A percentile compares a stretch with the other conserved stretches of the same genome.
Conservation (phyloP, 2,329 filamentous ascomycete genomes). For the Colletotrichum caudatum region DNA sequence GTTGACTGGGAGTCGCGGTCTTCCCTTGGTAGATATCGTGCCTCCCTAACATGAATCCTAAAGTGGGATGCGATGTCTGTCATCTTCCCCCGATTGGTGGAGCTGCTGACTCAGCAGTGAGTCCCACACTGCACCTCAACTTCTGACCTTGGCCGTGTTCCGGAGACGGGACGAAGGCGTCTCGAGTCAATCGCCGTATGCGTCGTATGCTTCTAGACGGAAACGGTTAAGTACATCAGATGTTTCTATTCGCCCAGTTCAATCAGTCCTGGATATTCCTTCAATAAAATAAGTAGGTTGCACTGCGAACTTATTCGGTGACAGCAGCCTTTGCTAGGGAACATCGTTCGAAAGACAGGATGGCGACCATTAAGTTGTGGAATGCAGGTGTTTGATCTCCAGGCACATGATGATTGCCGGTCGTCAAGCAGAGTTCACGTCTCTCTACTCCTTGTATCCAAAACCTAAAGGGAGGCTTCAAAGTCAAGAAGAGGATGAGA, state of each 20-base stretch:
- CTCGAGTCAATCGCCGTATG: slow-evolving; percentile 11
- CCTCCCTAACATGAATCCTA: slow-evolving; percentile 23
- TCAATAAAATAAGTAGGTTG: background rate
- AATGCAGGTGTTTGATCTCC: background rate
- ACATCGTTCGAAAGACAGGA: background rate
- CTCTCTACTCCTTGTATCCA: background rate
- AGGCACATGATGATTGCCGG: background rate
- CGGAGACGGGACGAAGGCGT: slow-evolving; percentile 31
- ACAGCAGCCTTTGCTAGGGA: background rate
- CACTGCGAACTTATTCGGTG: background rate
- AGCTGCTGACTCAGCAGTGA: slow-evolving; percentile 26
- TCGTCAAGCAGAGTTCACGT: too few relatives aligned
- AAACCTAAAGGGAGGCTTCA: background rate
- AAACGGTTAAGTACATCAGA: background rate
- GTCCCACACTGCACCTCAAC: slow-evolving; percentile 8
- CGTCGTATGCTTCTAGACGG: slow-evolving; percentile 12
- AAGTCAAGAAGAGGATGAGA: background rate
- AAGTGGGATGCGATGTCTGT: slow-evolving; percentile 39
- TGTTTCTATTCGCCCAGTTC: background rate
- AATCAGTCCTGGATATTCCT: background rate
- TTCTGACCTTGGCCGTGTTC: slow-evolving; percentile 21
- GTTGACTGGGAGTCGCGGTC: slow-evolving; percentile 5
- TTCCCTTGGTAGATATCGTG: slow-evolving; percentile 30
- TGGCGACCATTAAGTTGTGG: background rate
- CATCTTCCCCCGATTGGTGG: slow-evolving; percentile 37